Base-by-base conservation (phyloP, 1,284 basidiomycete species). In the Boletus sp. region DNA sequence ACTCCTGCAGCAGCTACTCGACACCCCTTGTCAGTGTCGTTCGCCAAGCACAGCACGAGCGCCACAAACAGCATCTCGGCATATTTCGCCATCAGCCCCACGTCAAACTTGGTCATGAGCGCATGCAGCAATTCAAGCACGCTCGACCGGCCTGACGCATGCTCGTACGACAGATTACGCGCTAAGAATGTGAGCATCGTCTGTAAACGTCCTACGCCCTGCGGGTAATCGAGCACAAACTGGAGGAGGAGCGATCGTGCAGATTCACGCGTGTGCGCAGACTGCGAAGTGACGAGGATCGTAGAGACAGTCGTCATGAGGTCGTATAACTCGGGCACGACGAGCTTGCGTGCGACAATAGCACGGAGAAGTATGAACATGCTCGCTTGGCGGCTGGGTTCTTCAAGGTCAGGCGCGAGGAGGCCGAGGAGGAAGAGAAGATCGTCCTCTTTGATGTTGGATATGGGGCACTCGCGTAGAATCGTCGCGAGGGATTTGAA, bases 191-290 rank as follows among this genome's bases (percentile, higher is more conserved):
- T 85, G 84, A 99, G 92, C 68, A 94, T 93, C 55, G 88, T 90
- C 63, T 88, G 89, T 16, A 99, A 81, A 4, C 97, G 87, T 2
- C 91, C 93, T 68, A 94, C 93, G 40, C 97, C 97, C 74, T 99
- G 97, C 2, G 97, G 97, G 71, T 99, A 99, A 71, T 99, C 97
- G 44, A 99, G 86, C 60, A 99, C 80, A 83, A 99, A 99, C 71
- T 97, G 94, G 48, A 99, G 85, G 44, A 97, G 84, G 35, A 95
- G 87, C 44, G 91, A 87, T 27, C 97, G 90, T 68, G 94, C 97
- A 2, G 93, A 85, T 71, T 97, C 96, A 70, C 96, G 95, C 11
- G 97, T 95, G 66, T 94, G 91, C 0, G 88, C 76, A 16, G 94
- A 94, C 76, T 99, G 97, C 67, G 87, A 95, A 13, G 95, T 97